Conservation (phyloP, 768 basidiomycete genomes). For the Tulasnella sp. region DNA sequence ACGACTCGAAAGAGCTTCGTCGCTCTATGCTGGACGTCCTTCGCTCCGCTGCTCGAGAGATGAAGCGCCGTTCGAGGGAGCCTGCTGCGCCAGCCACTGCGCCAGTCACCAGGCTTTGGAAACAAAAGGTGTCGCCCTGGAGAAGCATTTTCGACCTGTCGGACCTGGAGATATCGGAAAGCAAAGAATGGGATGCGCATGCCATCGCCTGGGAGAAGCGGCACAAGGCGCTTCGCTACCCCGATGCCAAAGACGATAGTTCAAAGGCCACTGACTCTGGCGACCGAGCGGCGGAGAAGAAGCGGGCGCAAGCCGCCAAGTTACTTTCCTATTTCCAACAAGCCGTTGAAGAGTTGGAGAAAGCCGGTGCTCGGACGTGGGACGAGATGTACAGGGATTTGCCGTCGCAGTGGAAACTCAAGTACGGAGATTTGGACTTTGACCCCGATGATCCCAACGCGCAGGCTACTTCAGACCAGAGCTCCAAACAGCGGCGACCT, state of each 20-base stretch:
- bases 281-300: not conserved
- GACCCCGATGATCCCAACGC: not conserved
- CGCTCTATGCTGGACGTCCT: conserved; percentile 40
- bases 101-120: no score
- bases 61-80: conserved; percentile 31
- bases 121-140: not conserved
- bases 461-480: not conserved
- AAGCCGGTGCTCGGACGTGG: conserved; percentile 52
- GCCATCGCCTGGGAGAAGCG: conserved; percentile 20
- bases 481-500: conserved; percentile 37
- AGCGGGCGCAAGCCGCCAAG: conserved; percentile 40
- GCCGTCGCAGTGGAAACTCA: not conserved
- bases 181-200: conserved; percentile 14
- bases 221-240: not conserved
- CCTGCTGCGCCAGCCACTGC: not conserved
- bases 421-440: conserved; percentile 35
- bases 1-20: not conserved
- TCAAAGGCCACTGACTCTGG: no score
- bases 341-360: conserved; percentile 44
- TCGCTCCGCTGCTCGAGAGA: conserved; percentile 4
- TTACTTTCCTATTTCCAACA: conserved; percentile 45
- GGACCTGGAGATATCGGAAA: conserved; percentile 10
- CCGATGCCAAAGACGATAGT: not conserved
- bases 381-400: conserved; percentile 48
- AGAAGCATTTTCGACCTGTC: conserved; percentile 16